These are phyloP conservation scores for Geotrichum aggregatum DNA, from an alignment of 1,139 yeast genomes.

Conservation along the genomic window DNA sequence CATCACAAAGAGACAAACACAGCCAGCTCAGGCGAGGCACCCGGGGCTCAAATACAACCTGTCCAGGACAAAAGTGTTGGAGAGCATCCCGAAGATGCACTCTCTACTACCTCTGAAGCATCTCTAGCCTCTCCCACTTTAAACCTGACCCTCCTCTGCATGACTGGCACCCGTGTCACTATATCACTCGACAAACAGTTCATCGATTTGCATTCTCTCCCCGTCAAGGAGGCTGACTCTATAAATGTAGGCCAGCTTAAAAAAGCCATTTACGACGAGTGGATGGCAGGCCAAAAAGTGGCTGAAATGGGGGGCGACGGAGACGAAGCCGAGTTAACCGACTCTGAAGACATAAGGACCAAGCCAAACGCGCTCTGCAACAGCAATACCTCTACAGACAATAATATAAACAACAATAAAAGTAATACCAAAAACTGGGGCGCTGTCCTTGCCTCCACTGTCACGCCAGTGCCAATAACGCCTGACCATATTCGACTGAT, in stretches of 20 bases:
- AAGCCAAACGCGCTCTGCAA: neutral
- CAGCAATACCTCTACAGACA: neutral
- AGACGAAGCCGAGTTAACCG: constrained; percentile 13
- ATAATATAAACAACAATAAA: neutral
- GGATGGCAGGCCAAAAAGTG: constrained; percentile 11
- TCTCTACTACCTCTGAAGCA: constrained; percentile 8
- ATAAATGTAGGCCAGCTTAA: constrained; percentile 29
- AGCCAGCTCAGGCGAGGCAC: neutral
- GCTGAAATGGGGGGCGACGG: neutral
- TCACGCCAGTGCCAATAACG: constrained; percentile 18
- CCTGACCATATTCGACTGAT: constrained; percentile 30
- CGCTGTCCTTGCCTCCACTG: constrained; percentile 26
- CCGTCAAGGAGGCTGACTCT: constrained; percentile 24
- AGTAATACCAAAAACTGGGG: constrained; percentile 27
- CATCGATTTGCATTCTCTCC: constrained; percentile 25
- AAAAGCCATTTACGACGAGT: constrained; percentile 23
- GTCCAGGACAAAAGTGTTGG: too few relatives aligned
- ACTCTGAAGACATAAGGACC: constrained; percentile 24
- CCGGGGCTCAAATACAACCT: too few relatives aligned
- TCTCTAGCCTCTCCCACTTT: constrained; percentile 17
- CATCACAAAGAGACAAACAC: neutral
- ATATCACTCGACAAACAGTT: constrained; percentile 27
- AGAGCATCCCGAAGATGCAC: neutral
- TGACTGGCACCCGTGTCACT: constrained; percentile 30
- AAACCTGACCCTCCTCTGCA: constrained; percentile 28